A percentile compares a stretch with the other conserved stretches of the same genome.
Evolutionary conservation across 2,329 filamentous ascomycete species (phyloP).

Genomic region (Ceratocystis smalleyi): DNA sequence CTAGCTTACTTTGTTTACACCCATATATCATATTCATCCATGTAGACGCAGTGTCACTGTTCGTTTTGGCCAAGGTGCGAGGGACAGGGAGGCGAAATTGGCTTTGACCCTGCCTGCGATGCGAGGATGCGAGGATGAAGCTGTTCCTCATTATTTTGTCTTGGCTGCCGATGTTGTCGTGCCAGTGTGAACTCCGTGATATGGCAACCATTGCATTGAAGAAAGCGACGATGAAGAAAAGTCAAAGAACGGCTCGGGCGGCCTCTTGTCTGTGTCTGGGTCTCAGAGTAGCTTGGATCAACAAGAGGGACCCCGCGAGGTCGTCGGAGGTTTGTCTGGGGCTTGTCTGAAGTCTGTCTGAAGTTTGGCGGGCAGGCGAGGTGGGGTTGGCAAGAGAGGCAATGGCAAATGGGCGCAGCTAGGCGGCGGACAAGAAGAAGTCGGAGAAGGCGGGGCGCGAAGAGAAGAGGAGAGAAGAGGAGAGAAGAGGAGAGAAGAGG

Average conservation of each 20-base stretch:
- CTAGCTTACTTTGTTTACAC: neutral
- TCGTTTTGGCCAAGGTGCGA: too few relatives aligned
- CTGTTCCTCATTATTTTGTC: too few relatives aligned
- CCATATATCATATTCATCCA: neutral
- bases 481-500: neutral
- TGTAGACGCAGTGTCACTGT: too few relatives aligned
- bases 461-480: neutral
- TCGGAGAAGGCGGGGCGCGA: too few relatives aligned
- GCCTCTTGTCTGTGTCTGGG: neutral
- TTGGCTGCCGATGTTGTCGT: too few relatives aligned
- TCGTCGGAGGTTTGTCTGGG: neutral
- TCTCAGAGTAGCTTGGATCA: too few relatives aligned
- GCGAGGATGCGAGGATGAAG: too few relatives aligned
- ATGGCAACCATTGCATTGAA: neutral
- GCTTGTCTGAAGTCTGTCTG: slow-evolving; percentile 1
- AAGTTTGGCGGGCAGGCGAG: neutral
- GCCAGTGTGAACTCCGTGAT: too few relatives aligned
- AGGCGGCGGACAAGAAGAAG: neutral
- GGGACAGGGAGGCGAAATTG: too few relatives aligned
- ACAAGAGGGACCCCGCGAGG: neutral
- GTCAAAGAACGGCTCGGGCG: neutral
- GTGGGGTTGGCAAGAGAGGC: neutral
- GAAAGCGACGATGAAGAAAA: neutral
- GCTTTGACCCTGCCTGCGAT: too few relatives aligned
- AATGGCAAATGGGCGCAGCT: neutral